A percentile compares a stretch with the other conserved stretches of the same genome.
phyloP scores from a whole-genome alignment of 805 yeast species.

The Candida chilensis region DNA sequence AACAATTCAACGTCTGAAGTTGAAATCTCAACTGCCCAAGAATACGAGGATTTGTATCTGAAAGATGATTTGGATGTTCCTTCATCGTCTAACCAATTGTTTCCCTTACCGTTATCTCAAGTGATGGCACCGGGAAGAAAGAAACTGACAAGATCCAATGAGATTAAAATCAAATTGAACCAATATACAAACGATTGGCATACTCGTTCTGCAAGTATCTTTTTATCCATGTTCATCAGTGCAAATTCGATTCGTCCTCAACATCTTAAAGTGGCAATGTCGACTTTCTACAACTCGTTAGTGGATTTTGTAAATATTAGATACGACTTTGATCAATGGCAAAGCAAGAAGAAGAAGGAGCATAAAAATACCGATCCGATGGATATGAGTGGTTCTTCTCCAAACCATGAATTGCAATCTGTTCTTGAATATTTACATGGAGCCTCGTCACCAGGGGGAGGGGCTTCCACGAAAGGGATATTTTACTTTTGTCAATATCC shows the following conservation, averaged over 20 bases:
- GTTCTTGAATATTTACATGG: constrained; percentile 43
- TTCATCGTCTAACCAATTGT: no score
- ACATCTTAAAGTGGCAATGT: no score
- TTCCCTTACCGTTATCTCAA: no score
- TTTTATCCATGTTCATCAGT: constrained; percentile 43
- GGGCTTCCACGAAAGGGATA: constrained; percentile 11
- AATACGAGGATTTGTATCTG: no score
- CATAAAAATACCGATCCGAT: constrained; percentile 4
- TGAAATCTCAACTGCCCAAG: no score
- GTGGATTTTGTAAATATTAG: constrained; percentile 72
- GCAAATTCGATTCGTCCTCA: constrained; percentile 34
- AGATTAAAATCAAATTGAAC: constrained; percentile 33
- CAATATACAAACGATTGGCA: constrained; percentile 83
- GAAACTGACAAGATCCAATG: no score
- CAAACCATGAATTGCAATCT: constrained; percentile 14
- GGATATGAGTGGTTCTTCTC: constrained; percentile 1
- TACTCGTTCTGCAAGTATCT: constrained; percentile 53
- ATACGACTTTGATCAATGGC: constrained; percentile 84
- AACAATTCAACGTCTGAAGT: no score
- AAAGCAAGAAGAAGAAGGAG: constrained; percentile 22
- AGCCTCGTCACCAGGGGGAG: constrained; percentile 14
- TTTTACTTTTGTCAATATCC: constrained; percentile 80
- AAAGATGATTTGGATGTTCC: no score
- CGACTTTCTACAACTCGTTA: constrained; percentile 66
- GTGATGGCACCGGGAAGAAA: no score